phyloP scores from a whole-genome alignment of 176 grass and related monocot species.

The Neostapfia colusana region DNA sequence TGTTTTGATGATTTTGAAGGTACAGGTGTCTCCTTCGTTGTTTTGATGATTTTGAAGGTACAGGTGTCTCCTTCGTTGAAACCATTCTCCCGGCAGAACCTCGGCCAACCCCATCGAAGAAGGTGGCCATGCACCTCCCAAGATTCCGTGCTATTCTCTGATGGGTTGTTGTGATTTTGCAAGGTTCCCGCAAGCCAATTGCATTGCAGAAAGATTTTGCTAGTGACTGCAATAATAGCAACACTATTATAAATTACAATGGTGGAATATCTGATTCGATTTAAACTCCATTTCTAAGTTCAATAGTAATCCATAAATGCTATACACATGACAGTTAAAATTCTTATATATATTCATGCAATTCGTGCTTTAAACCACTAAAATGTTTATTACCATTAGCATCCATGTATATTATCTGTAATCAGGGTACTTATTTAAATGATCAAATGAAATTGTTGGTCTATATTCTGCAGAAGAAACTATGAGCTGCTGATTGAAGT shows the following conservation, averaged over 20 bases:
- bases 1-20: conserved; percentile 9
- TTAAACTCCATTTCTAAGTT: too few species aligned
- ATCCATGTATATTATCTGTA: too few species aligned
- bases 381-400: too few species aligned
- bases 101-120: background rate
- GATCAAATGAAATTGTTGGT: too few species aligned
- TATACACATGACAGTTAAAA: too few species aligned
- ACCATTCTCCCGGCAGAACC: background rate
- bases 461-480: too few species aligned
- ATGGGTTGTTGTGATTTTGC: background rate
- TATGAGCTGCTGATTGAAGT: too few species aligned
- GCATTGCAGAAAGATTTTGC: background rate
- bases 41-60: conserved; percentile 5
- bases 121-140: background rate
- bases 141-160: background rate
- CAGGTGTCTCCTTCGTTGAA: background rate
- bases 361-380: too few species aligned
- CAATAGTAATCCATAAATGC: too few species aligned
- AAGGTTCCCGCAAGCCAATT: conserved; percentile 1
- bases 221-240: conserved; percentile 7
- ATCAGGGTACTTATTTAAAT: too few species aligned
- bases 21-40: conserved; percentile 13
- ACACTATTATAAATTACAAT: background rate
- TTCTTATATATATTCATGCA: too few species aligned
- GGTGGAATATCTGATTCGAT: too few species aligned